phyloP scores from a whole-genome alignment of 192 early-diverging fungal genomes.

The Obelidium mucronatum region DNA sequence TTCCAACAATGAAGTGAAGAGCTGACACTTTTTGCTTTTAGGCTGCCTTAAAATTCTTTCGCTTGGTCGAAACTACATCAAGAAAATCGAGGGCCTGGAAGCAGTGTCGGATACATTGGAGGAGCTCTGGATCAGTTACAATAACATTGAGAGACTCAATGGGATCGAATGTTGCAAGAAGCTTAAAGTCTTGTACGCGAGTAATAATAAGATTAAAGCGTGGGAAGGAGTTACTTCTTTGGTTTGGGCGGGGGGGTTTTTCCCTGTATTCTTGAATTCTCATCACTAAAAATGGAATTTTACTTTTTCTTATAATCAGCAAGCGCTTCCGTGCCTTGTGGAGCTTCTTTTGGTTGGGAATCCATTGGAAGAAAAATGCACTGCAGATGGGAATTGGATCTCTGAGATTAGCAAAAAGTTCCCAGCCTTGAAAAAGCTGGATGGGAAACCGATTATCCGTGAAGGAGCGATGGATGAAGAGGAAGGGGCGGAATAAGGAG shows the following conservation, averaged over 20 bases:
- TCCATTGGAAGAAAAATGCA: slow-evolving; percentile 64
- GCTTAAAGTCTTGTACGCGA: slow-evolving; percentile 59
- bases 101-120: slow-evolving; percentile 60
- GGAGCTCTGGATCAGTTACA: slow-evolving; percentile 63
- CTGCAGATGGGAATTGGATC: slow-evolving; percentile 61
- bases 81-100: slow-evolving; percentile 63
- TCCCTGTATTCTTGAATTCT: not conserved
- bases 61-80: slow-evolving; percentile 57
- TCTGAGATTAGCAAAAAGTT: slow-evolving; percentile 60
- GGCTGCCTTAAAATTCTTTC: slow-evolving; percentile 51
- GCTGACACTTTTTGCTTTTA: not conserved
- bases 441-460: slow-evolving; percentile 61
- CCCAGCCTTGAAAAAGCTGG: slow-evolving; percentile 55
- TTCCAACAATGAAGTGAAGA: too few relatives aligned
- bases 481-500: slow-evolving; percentile 3
- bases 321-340: slow-evolving; percentile 51
- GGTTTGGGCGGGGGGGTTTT: slow-evolving; percentile 32
- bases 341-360: slow-evolving; percentile 60
- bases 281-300: too few relatives aligned
- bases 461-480: slow-evolving; percentile 38
- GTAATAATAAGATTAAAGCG: slow-evolving; percentile 64
- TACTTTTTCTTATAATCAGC: slow-evolving; percentile 21
- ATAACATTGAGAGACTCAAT: slow-evolving; percentile 56
- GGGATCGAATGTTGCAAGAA: slow-evolving; percentile 63
- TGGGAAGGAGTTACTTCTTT: slow-evolving; percentile 50